These are phyloP conservation scores for Lenzites betulinus DNA, from an alignment of 768 basidiomycete species.

Conservation along the genomic window DNA sequence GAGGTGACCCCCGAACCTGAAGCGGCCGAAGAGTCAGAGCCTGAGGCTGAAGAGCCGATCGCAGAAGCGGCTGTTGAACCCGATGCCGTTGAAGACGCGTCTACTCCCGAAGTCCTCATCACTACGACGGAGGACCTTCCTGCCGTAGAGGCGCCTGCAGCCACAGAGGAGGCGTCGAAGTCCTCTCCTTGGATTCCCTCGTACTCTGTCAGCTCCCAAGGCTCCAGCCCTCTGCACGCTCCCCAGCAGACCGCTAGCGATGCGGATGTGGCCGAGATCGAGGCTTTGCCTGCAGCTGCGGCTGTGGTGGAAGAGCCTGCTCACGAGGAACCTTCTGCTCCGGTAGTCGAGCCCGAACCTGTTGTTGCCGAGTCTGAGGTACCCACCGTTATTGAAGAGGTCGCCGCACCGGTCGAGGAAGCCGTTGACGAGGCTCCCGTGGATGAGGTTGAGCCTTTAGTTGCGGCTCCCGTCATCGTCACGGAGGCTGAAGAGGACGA, in stretches of 20 bases:
- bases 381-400: not conserved
- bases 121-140: slow-evolving; percentile 4
- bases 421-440: slow-evolving; percentile 6
- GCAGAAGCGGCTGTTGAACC: not conserved
- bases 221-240: slow-evolving; percentile 26
- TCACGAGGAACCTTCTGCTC: not conserved
- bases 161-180: slow-evolving; percentile 38
- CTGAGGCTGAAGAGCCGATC: not conserved
- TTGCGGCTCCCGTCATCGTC: slow-evolving; percentile 11
- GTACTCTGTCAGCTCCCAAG: slow-evolving; percentile 51
- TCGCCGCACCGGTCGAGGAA: not conserved
- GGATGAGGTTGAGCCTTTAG: not conserved
- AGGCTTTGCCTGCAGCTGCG: slow-evolving; percentile 14
- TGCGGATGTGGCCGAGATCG: slow-evolving; percentile 20
- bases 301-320: slow-evolving; percentile 2
- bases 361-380: not conserved
- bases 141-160: not conserved
- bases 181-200: slow-evolving; percentile 50
- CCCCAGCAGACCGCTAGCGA: slow-evolving; percentile 17
- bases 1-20: not conserved
- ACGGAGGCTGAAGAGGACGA: slow-evolving; percentile 2
- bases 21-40: not conserved
- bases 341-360: not conserved
- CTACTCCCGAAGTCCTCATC: slow-evolving; percentile 2
- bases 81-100: not conserved